phyloP scores from a whole-genome alignment of 306 rosid species.

The Quercus mongolica region DNA sequence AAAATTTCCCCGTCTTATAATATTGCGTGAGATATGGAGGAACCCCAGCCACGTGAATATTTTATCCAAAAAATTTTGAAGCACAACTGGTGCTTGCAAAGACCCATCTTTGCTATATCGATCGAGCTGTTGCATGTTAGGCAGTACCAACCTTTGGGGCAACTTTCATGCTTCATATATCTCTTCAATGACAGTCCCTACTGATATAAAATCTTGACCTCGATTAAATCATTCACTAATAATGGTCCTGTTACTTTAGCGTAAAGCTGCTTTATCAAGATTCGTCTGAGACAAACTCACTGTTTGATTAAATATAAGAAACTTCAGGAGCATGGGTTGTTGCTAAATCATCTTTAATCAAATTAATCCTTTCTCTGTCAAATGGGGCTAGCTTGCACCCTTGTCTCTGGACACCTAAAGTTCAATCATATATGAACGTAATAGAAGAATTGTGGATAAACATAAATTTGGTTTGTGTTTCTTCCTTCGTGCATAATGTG shows the following conservation, averaged over 20 bases:
- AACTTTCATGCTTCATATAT: neutral
- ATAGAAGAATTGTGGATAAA: too few relatives aligned
- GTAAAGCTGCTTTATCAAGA: conserved; percentile 3
- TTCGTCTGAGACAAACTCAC: neutral
- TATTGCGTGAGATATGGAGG: neutral
- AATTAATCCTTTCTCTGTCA: neutral
- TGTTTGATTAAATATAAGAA: neutral
- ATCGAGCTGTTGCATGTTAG: neutral
- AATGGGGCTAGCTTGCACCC: neutral
- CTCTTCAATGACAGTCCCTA: neutral
- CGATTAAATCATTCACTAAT: neutral
- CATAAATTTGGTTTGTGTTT: too few relatives aligned
- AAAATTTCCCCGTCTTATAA: neutral
- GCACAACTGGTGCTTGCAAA: neutral
- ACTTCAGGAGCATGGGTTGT: neutral
- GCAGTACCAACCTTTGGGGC: neutral
- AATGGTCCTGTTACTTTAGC: neutral
- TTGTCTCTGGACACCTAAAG: neutral
- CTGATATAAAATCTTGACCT: neutral
- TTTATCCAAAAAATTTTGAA: neutral
- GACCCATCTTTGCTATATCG: neutral
- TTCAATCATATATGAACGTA: neutral
- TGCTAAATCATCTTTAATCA: neutral
- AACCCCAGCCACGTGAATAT: neutral
- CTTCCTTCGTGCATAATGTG: too few relatives aligned